phyloP scores from a whole-genome alignment of 2,329 filamentous ascomycete species.

The Colletotrichum sp. region DNA sequence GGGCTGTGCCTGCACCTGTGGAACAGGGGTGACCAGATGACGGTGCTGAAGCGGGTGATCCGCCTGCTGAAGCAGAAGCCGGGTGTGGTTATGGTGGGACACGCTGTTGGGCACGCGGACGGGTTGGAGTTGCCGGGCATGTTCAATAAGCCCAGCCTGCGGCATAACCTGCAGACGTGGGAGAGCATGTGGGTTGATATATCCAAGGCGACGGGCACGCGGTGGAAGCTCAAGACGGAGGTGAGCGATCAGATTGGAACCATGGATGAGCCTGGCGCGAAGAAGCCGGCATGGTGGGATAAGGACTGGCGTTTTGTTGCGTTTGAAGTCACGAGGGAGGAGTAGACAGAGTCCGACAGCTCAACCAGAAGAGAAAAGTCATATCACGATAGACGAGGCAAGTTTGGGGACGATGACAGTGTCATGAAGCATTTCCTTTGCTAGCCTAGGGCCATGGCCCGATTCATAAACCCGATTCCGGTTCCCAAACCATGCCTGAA shows the following conservation, averaged over 20 bases:
- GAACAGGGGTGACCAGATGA: constrained; percentile 23
- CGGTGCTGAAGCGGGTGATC: constrained; percentile 8
- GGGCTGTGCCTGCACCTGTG: constrained; percentile 31
- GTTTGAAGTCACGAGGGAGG: background rate
- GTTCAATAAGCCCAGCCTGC: background rate
- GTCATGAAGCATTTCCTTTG: constrained; percentile 23
- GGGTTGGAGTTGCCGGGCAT: background rate
- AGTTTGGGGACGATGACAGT: background rate
- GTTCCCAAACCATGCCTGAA: constrained; percentile 23
- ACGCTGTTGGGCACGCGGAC: constrained; percentile 15
- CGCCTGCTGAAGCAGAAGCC: constrained; percentile 1
- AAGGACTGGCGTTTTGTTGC: background rate
- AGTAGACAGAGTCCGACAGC: background rate
- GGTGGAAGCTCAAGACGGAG: constrained; percentile 5
- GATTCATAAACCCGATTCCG: constrained; percentile 21
- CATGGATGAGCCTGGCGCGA: background rate
- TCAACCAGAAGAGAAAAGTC: background rate
- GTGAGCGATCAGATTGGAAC: background rate
- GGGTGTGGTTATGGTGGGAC: constrained; percentile 18
- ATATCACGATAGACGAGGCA: background rate
- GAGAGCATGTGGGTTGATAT: constrained; percentile 21
- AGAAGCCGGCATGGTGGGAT: background rate
- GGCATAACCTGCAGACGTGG: constrained; percentile 22
- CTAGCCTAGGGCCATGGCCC: constrained; percentile 21
- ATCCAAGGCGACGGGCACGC: constrained; percentile 16